Evolutionary conservation across 2,329 filamentous ascomycete genomes (phyloP).

Genomic region (Alternaria alternata): DNA sequence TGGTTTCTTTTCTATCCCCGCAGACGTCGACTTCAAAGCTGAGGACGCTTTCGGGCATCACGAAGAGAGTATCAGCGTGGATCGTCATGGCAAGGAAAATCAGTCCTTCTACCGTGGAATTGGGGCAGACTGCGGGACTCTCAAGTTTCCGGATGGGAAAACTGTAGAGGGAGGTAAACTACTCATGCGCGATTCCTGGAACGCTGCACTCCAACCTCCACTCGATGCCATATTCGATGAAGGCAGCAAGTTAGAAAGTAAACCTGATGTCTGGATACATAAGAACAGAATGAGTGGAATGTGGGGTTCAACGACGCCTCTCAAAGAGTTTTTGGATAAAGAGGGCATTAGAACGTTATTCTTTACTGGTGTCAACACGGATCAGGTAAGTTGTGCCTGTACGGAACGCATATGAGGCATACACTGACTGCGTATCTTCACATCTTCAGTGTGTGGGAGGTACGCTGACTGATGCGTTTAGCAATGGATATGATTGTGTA

Average conservation of each 20-base stretch:
- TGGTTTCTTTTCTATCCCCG: constrained; percentile 36
- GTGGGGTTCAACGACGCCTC: constrained; percentile 46
- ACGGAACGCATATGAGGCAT: background rate
- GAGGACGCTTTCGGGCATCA: constrained; percentile 17
- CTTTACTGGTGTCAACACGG: constrained; percentile 55
- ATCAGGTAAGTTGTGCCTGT: constrained; percentile 33
- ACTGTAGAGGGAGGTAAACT: constrained; percentile 45
- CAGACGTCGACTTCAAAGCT: constrained; percentile 19
- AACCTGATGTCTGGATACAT: constrained; percentile 45
- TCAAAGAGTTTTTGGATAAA: constrained; percentile 50
- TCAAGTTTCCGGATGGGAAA: constrained; percentile 32
- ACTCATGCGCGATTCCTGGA: constrained; percentile 53
- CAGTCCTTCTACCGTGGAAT: constrained; percentile 41
- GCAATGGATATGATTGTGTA: constrained; percentile 55
- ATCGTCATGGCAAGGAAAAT: constrained; percentile 40
- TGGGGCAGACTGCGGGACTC: constrained; percentile 37
- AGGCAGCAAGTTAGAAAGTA: constrained; percentile 20
- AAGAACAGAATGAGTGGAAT: constrained; percentile 55
- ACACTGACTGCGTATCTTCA: background rate
- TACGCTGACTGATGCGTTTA: constrained; percentile 53
- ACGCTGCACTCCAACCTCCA: constrained; percentile 51
- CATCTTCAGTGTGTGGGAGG: constrained; percentile 47
- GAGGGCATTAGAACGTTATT: constrained; percentile 52
- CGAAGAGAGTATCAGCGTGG: constrained; percentile 34
- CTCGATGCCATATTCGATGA: constrained; percentile 44